Percentiles rank a stretch among this genome's conserved stretches.
Evolutionary conservation across 2,329 filamentous ascomycete genomes (phyloP).

Genomic region (Polychaeton citri): DNA sequence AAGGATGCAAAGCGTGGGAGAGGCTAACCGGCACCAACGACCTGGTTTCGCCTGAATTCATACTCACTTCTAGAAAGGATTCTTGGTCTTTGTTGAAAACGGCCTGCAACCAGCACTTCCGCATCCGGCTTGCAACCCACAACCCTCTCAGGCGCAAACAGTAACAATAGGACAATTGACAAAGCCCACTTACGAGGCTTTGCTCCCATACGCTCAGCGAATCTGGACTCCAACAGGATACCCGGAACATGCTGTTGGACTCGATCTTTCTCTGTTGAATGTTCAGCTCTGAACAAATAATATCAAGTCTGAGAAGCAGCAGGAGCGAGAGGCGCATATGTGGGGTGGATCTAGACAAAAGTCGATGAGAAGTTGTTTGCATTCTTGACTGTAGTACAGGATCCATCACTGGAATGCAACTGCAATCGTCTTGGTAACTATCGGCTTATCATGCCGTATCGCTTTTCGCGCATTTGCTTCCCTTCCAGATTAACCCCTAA

Average conservation of each 20-base stretch:
- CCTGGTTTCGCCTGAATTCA: not conserved
- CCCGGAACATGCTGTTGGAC: too few species aligned
- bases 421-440: not conserved
- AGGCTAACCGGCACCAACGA: too few species aligned
- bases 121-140: not conserved
- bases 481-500: too few species aligned
- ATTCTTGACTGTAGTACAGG: not conserved
- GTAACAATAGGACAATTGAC: not conserved
- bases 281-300: too few species aligned
- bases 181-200: too few species aligned
- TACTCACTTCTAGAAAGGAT: not conserved
- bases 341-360: not conserved
- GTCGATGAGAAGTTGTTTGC: not conserved
- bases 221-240: too few species aligned
- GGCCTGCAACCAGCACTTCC: not conserved
- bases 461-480: too few species aligned
- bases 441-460: not conserved
- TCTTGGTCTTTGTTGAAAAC: not conserved
- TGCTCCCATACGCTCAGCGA: too few species aligned
- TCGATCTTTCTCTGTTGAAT: too few species aligned
- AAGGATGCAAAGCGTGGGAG: too few species aligned
- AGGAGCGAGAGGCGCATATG: not conserved
- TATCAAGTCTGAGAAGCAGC: too few species aligned
- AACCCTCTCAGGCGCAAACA: not conserved
- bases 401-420: not conserved